Base-by-base conservation (phyloP, 306 rosid species). In the Castanea mollissima region DNA sequence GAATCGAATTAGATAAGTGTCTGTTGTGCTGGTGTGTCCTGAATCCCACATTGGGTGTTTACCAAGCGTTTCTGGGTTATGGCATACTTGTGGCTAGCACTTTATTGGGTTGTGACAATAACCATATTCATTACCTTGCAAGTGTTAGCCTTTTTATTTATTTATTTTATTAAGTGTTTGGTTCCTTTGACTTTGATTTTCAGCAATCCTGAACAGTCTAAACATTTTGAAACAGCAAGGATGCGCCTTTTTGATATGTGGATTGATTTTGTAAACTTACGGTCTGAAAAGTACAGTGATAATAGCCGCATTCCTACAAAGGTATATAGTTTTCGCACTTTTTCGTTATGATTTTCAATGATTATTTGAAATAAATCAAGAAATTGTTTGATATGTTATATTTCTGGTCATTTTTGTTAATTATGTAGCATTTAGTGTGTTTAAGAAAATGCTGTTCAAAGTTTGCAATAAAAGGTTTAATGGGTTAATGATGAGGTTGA, bases 171-270 rank as follows among this genome's bases (percentile, higher is more conserved):
- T 34, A 62, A 32, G 70, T 56, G 1, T 81, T 41, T 41, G 12
- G 41, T 11, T 9, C 19, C 64, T 38, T 2, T 6, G 59, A 35
- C 23, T 38, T 65, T 74, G 71, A 49, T 69, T 74, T 74, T 85
- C 91, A 95, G 99, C 78, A 95, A 95, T 70, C 99, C 99, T 19
- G 99, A 92, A 16, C 98, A 92, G 80, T 95, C 98, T 54, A 95
- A 92, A 84, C 98, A 95, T 89, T 89, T 92, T 86, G 99, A 95
- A 87, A 95, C 99, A 38, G 98, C 98, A 25, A 90, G 98, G 86
- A 95, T 92, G 98, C 93, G 92, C 34, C 80, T 95, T 69, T 90
- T 88, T 80, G 95, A 91, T 81, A 80, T 82, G 5, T 92, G 97
- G 98, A 86, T 95, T 83, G 99, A 95, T 89, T 95, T 95, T 85